Evolutionary conservation across 2,329 filamentous ascomycete genomes (phyloP).

Genomic region (Bipolaris zeicola): DNA sequence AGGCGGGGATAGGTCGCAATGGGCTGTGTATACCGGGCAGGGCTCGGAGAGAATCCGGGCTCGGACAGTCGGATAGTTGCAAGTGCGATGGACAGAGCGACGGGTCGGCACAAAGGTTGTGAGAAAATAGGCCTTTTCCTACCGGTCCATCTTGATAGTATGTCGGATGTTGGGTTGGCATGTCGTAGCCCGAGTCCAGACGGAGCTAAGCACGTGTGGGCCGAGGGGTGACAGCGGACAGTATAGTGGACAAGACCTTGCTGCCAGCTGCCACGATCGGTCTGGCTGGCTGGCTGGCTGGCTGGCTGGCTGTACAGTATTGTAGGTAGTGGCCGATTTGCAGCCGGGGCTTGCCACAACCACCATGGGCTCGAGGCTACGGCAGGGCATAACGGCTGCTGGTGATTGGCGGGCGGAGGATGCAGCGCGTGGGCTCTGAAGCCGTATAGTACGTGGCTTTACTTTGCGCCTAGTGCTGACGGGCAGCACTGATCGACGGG

Average conservation of each 20-base stretch:
- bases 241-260: neutral
- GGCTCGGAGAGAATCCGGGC: neutral
- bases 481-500: constrained; percentile 3
- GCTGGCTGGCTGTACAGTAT: neutral
- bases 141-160: too few relatives aligned
- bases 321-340: neutral
- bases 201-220: neutral
- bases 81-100: too few relatives aligned
- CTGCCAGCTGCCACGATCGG: neutral
- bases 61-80: neutral
- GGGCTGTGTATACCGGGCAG: neutral
- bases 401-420: neutral
- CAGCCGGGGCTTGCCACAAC: neutral
- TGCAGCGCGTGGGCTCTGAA: neutral
- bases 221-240: neutral
- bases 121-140: too few relatives aligned
- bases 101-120: too few relatives aligned
- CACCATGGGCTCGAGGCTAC: neutral
- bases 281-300: neutral
- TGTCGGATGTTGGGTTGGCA: too few relatives aligned
- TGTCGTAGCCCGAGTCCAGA: too few relatives aligned
- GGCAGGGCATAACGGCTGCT: neutral
- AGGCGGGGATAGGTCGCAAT: too few relatives aligned
- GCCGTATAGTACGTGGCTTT: neutral
- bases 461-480: constrained; percentile 5